Evolutionary conservation across 2,329 filamentous ascomycete genomes (phyloP), one percentile per base, ranked within the genome.

Genomic region (Drechslera avenae): DNA sequence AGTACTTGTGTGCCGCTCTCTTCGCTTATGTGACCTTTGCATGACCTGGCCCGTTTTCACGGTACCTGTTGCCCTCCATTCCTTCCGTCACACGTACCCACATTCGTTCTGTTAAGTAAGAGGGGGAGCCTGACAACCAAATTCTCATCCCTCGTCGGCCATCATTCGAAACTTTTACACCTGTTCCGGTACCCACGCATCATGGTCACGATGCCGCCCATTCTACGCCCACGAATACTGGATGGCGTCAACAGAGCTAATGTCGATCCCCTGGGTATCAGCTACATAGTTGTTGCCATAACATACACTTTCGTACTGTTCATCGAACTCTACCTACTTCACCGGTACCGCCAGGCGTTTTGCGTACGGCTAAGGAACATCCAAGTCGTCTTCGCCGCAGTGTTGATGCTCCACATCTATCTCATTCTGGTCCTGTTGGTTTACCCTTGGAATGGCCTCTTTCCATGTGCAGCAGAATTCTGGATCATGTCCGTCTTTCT

Each of bases 401-500:
- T 73, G 4, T 60, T 58, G n/a, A 63, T 68, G 56, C 66, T 74
- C 13, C 72, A 74, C 42, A 47, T 73, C 16, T 74, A 74, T 46
- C 61, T 73, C 18, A 56, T 71, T 9, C 50, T 73, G 12, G 70
- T 73, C 14, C 53, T 73, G 7, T 53, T 73, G 3, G 72, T 71
- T n/a, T 74, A 74, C 46, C 68, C 69, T 10, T 63, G 63, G 58
- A 73, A 72, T 31, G 71, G 71, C 6, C 49, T 59, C 3, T 73
- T 67, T 21, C 69, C 69, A 16, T 73, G 69, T 44, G 57, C 63
- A 8, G 71, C 69, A n/a, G 71, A 73, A 42, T 74, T 70, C 48
- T 73, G 69, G 70, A 63, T 73, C 39, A 74, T 74, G 72, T 72
- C 68, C 8, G 55, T 73, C 16, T 72, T 73, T 31, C 56, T 73